These are phyloP conservation scores for Umbilicus rupestris DNA, from an alignment of 164 flowering plant species.

Conservation along the genomic window DNA sequence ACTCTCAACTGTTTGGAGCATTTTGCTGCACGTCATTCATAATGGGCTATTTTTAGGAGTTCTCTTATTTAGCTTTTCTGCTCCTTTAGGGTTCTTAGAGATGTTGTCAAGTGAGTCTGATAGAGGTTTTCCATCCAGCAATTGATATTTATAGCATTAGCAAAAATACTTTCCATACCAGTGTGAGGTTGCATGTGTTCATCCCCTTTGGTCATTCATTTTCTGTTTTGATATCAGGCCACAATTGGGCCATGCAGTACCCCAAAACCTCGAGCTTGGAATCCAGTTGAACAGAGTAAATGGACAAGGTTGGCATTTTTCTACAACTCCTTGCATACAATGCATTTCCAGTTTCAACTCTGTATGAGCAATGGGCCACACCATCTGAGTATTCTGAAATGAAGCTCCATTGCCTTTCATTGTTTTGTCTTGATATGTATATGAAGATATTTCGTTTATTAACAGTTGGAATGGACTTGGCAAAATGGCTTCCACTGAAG, in stretches of 20 bases:
- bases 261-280: conserved; percentile 93
- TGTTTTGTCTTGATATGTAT: conserved; percentile 2
- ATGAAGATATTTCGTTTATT: conserved; percentile 1
- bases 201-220: background rate
- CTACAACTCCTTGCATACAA: background rate
- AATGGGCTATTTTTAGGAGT: background rate
- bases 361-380: background rate
- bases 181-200: background rate
- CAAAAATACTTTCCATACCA: background rate
- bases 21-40: too few relatives aligned
- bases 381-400: background rate
- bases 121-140: background rate
- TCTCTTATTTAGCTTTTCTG: background rate
- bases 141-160: background rate
- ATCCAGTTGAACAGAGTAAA: conserved; percentile 83
- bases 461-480: conserved; percentile 93
- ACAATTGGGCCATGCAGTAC: conserved; percentile 77
- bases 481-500: conserved; percentile 83
- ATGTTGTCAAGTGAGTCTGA: background rate
- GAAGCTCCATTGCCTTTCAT: background rate
- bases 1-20: too few relatives aligned
- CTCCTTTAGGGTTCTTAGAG: background rate
- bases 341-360: background rate
- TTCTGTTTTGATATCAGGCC: conserved; percentile 51
- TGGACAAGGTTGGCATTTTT: conserved; percentile 73